These are phyloP conservation scores for Musa balbisiana DNA, from an alignment of 202 grass and related monocot species.

Conservation along the genomic window DNA sequence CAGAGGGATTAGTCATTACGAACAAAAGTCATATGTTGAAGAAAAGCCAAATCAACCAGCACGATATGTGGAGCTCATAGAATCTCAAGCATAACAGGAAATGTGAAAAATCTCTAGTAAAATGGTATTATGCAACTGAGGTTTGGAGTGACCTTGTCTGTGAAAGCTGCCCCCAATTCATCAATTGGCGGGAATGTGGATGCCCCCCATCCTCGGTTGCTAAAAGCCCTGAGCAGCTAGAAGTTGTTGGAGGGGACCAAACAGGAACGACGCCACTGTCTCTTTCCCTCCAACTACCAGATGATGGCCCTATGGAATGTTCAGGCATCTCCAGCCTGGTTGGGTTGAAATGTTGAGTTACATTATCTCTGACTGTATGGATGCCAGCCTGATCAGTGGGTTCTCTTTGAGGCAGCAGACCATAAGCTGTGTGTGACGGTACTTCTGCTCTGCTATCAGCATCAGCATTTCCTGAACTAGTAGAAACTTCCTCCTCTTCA, in stretches of 20 bases:
- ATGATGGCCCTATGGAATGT: conserved; percentile 39
- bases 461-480: conserved; percentile 33
- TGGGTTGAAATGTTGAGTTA: conserved; percentile 31
- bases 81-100: background rate
- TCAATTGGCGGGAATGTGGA: conserved; percentile 56
- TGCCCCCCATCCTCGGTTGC: conserved; percentile 49
- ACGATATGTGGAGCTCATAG: too few relatives aligned
- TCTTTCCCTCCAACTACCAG: conserved; percentile 55
- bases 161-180: conserved; percentile 85
- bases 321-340: conserved; percentile 20
- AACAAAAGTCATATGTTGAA: background rate
- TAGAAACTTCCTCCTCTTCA: conserved; percentile 44
- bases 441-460: conserved; percentile 61
- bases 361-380: conserved; percentile 32
- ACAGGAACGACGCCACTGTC: conserved; percentile 80
- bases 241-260: conserved; percentile 59
- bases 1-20: background rate
- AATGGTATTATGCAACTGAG: conserved; percentile 16
- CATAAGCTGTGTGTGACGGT: conserved; percentile 32
- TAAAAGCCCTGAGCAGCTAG: conserved; percentile 43
- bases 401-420: conserved; percentile 18
- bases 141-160: conserved; percentile 61
- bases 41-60: too few relatives aligned
- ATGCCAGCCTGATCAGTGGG: background rate
- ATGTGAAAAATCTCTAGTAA: background rate